Base-by-base conservation (phyloP, 805 yeast species). In the Teunomyces aglyptinius region DNA sequence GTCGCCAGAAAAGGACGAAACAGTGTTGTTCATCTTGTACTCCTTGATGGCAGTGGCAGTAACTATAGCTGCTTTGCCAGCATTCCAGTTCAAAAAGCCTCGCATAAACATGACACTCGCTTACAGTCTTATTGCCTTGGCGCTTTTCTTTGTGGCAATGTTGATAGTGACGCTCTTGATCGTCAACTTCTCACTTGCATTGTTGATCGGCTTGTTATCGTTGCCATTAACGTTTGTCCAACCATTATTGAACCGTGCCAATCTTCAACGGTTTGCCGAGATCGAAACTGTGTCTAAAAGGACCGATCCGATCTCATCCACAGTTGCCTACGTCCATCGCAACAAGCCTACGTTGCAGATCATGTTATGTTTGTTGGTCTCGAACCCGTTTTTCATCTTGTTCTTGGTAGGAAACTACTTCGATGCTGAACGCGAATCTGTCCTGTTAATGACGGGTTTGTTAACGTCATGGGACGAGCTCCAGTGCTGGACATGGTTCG, bases 401-500 rank as follows among this genome's bases (percentile, higher is more conserved):
- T 57, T 53, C 18, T 40, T 63, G 8, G 44, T 58, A 54, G 62
- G 66, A 53, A 32, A 60, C 64, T 44, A 60, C 51, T 41, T 64
- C 49, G 55, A 61, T 38, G 51, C 63, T 44, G 67, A 72, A 13
- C 49, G 47, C 6, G 70, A 67, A 1, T 68, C 73, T 0, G 63
- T 70, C 4, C 63, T 69, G 7, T 56, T 83, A 4, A 70, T 84
- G 44, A 59, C 64, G 16, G 81, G 82, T 0, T 67, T 90, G 12
- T 61, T 83, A 8, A 71, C 78, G 22, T 81, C 89, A 3, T 88
- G 91, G 85, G 59, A 70, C 20, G 79, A 82, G 32, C 66, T 87
- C 47, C 86, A 85, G 46, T 83, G 86, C 49, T 89, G 96, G 92
- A 86, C 96, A 0, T 89, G 96, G 91, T 76, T 80, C 47, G 77